phyloP scores from a whole-genome alignment of 192 early-diverging fungal genomes.

The Coemansia sp. region DNA sequence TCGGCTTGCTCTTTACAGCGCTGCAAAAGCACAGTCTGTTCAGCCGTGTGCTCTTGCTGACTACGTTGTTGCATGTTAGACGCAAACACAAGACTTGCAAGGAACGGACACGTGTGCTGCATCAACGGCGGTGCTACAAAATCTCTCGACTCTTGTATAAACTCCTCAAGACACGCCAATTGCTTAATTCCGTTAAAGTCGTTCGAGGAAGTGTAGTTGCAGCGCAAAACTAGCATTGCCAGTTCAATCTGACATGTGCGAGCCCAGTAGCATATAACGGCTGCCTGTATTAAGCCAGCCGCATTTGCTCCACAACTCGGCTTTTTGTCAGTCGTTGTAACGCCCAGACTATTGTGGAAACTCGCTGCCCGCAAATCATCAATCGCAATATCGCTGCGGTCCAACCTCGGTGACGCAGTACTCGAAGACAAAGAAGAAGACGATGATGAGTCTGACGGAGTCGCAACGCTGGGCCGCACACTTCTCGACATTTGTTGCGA shows the following conservation, averaged over 20 bases:
- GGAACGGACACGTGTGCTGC: not conserved
- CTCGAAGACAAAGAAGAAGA: conserved; percentile 6
- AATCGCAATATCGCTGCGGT: conserved; percentile 17
- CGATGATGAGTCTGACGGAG: conserved; percentile 1
- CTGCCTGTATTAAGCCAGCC: not conserved
- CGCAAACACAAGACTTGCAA: conserved; percentile 1
- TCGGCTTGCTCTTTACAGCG: not conserved
- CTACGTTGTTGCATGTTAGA: not conserved
- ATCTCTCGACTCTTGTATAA: not conserved
- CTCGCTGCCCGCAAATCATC: conserved; percentile 20
- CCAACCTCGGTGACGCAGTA: conserved; percentile 8
- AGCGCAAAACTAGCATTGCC: conserved; percentile 4
- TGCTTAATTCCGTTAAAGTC: not conserved
- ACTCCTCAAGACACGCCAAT: not conserved
- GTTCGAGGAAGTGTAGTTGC: not conserved
- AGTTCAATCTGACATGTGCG: conserved; percentile 20
- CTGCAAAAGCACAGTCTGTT: not conserved
- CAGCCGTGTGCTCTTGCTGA: not conserved
- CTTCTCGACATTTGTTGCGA: not conserved
- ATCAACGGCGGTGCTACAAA: not conserved
- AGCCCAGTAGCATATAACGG: conserved; percentile 32
- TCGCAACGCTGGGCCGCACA: conserved; percentile 3
- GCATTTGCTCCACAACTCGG: not conserved
- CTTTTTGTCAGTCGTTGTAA: not conserved
- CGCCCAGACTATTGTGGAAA: not conserved